Percentiles rank a stretch among this genome's conserved stretches.
Conservation (phyloP, 1,284 basidiomycete genomes). For the Exobasidium cylindrosporum region DNA sequence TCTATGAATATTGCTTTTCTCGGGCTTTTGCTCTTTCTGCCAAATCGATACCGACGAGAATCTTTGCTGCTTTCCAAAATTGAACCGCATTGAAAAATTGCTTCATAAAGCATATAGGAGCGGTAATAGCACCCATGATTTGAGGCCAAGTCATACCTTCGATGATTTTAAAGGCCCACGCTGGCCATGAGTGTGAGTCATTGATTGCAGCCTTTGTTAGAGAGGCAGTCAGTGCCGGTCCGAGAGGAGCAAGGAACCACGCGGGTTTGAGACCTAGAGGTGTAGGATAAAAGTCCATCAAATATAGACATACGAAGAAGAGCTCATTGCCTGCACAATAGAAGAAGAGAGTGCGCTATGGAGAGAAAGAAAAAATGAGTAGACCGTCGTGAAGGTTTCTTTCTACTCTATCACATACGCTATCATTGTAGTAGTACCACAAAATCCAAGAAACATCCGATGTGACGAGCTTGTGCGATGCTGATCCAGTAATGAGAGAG, state of each 20-base stretch:
- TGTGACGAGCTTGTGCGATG: constrained; percentile 86
- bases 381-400: constrained; percentile 52
- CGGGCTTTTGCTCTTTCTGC: constrained; percentile 9
- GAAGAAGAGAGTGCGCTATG: constrained; percentile 70
- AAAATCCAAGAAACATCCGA: constrained; percentile 88
- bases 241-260: constrained; percentile 16
- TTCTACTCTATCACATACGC: constrained; percentile 61
- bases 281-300: constrained; percentile 74
- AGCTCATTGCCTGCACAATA: constrained; percentile 97
- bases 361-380: constrained; percentile 1
- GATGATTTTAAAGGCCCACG: constrained; percentile 46
- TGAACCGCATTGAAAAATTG: constrained; percentile 95
- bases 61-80: constrained; percentile 97
- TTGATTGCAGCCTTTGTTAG: constrained; percentile 7
- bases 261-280: constrained; percentile 38
- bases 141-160: constrained; percentile 73
- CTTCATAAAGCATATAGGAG: constrained; percentile 76
- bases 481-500: constrained; percentile 85
- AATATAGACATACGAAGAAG: constrained; percentile 93
- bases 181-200: background rate
- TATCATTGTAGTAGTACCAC: constrained; percentile 89
- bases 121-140: constrained; percentile 66
- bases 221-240: background rate
- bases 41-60: constrained; percentile 57
- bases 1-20: constrained; percentile 2